Conservation (phyloP, 495 filamentous ascomycete species). For the Clavariopsis aquatica region DNA sequence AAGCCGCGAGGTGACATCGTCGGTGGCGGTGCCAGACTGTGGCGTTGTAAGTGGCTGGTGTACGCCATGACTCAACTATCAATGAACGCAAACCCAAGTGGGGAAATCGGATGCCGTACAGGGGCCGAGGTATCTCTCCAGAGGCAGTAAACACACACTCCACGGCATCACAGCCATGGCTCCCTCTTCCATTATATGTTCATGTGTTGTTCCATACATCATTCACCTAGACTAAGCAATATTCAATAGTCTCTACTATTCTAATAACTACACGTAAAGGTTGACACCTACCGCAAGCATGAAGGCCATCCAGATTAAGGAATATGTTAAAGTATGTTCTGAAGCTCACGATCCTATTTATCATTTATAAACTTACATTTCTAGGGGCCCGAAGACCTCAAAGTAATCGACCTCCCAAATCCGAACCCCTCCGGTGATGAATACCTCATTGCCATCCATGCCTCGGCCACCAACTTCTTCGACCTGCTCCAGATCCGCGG, state of each 20-base stretch:
- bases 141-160: slow-evolving; percentile 1
- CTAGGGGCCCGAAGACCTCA: slow-evolving; percentile 77
- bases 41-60: neutral
- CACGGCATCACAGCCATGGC: neutral
- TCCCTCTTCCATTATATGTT: neutral
- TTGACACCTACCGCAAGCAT: slow-evolving; percentile 48
- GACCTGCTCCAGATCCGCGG: slow-evolving; percentile 88
- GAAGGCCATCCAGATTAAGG: slow-evolving; percentile 78
- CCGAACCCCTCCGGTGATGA: slow-evolving; percentile 67
- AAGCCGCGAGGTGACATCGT: neutral
- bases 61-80: neutral
- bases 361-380: slow-evolving; percentile 8
- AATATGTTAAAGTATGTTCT: slow-evolving; percentile 80
- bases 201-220: neutral
- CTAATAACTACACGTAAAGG: neutral
- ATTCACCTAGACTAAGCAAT: neutral
- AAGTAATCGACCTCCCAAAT: slow-evolving; percentile 68
- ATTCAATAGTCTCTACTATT: neutral
- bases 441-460: slow-evolving; percentile 88
- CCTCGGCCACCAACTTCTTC: slow-evolving; percentile 92
- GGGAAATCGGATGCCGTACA: slow-evolving; percentile 3
- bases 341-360: neutral
- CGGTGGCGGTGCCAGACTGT: neutral
- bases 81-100: slow-evolving; percentile 2
- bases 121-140: slow-evolving; percentile 24